phyloP scores from a whole-genome alignment of 1,139 yeast species.

The Pichia cactophila region DNA sequence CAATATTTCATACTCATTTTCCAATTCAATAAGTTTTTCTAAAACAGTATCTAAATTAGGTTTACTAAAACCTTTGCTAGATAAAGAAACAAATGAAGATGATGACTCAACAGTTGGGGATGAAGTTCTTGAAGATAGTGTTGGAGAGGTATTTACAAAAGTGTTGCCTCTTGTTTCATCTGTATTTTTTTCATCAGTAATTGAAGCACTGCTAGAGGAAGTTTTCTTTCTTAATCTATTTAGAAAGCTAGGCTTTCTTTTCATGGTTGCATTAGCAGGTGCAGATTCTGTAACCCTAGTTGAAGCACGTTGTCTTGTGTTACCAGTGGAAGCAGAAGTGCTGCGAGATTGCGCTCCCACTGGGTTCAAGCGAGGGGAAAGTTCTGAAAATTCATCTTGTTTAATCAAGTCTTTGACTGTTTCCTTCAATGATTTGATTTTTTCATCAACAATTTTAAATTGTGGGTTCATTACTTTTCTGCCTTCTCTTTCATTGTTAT shows the following conservation, averaged over 20 bases:
- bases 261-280: background rate
- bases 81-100: background rate
- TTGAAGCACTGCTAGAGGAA: background rate
- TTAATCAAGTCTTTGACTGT: conserved; percentile 6
- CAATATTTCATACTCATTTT: conserved; percentile 3
- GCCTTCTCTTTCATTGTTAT: background rate
- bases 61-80: background rate
- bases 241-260: conserved; percentile 6
- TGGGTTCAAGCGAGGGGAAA: background rate
- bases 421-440: conserved; percentile 15
- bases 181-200: conserved; percentile 2
- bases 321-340: background rate
- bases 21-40: conserved; percentile 6
- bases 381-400: background rate
- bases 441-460: conserved; percentile 14
- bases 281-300: background rate
- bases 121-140: conserved; percentile 1
- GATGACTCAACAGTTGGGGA: background rate
- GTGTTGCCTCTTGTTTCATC: background rate
- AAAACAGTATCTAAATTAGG: conserved; percentile 1
- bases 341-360: background rate
- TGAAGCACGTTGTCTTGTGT: background rate
- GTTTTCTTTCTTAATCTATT: conserved; percentile 6
- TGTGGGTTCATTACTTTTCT: conserved; percentile 12
- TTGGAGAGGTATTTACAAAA: background rate